Evolutionary conservation across 345 rosid species (phyloP).

Genomic region (Eucalyptus rudis): DNA sequence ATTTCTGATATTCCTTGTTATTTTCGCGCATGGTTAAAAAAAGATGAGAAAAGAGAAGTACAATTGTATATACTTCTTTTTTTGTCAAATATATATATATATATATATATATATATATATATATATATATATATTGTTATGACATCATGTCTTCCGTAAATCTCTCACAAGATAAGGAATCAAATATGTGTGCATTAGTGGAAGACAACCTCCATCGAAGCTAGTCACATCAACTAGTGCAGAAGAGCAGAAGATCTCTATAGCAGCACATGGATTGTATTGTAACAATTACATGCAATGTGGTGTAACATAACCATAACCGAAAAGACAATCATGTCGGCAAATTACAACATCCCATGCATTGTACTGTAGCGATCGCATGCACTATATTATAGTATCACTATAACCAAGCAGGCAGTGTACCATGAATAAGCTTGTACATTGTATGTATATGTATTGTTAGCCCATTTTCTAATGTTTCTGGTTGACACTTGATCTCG

Average conservation of each 20-base stretch:
- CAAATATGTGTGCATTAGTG: background rate
- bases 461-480: background rate
- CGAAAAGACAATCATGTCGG: background rate
- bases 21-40: background rate
- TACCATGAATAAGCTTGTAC: too few species aligned
- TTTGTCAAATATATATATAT: too few species aligned
- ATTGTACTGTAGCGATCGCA: background rate
- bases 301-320: background rate
- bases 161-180: background rate
- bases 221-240: background rate
- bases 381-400: background rate
- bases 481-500: background rate
- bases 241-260: background rate
- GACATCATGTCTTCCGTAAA: background rate
- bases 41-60: background rate
- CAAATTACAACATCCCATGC: background rate
- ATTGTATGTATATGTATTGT: background rate
- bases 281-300: background rate
- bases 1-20: background rate
- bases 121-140: too few species aligned
- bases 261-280: background rate
- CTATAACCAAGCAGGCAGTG: background rate
- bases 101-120: too few species aligned
- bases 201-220: background rate
- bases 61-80: background rate